Conservation (phyloP, 2,329 filamentous ascomycete genomes). For the Tricladium varicosporioides region DNA sequence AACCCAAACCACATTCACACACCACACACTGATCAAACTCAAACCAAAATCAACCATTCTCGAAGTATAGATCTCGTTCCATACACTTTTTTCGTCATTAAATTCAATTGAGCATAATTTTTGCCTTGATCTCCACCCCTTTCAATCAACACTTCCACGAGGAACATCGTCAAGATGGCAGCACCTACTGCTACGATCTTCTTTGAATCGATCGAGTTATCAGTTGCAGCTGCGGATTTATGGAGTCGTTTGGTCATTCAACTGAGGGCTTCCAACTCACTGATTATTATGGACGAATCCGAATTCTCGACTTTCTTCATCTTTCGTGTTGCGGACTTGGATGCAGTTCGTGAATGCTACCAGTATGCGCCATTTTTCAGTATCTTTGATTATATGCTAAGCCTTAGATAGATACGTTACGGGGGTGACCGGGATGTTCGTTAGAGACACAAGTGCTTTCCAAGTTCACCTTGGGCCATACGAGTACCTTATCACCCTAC, state of each 20-base stretch:
- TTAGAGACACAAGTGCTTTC: neutral
- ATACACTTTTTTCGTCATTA: too few relatives aligned
- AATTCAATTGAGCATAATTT: neutral
- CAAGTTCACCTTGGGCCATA: neutral
- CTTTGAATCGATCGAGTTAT: neutral
- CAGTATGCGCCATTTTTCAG: neutral
- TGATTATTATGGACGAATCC: neutral
- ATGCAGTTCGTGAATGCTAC: neutral
- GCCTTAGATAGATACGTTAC: slow-evolving; percentile 34
- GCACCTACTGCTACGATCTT: neutral
- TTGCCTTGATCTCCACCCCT: neutral
- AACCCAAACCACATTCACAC: too few relatives aligned
- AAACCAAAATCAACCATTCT: too few relatives aligned
- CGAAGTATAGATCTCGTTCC: too few relatives aligned
- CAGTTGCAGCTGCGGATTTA: neutral
- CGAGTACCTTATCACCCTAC: neutral
- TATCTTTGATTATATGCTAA: neutral
- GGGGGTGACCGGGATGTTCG: neutral
- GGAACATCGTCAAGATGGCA: neutral
- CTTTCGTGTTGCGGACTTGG: neutral
- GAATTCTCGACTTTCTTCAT: neutral
- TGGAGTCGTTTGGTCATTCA: neutral
- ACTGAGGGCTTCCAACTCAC: neutral
- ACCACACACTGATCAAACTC: too few relatives aligned
- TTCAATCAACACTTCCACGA: neutral